phyloP scores from a whole-genome alignment of 768 basidiomycete species.

The Paxillus rubicundulus region DNA sequence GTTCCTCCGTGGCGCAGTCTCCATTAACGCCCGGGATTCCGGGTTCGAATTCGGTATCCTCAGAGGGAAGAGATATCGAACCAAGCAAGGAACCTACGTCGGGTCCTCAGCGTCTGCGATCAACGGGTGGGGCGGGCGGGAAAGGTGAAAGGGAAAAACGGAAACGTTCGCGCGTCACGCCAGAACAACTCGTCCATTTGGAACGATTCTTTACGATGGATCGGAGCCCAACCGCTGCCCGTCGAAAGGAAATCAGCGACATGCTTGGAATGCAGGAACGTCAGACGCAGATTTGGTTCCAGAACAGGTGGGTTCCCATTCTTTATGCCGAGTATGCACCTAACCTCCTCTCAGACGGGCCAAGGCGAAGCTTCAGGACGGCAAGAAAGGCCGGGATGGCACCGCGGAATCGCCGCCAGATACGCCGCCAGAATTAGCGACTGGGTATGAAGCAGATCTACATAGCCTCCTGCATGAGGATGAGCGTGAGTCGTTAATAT shows the following conservation, averaged over 20 bases:
- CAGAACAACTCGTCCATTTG: constrained; percentile 73
- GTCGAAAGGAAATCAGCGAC: constrained; percentile 71
- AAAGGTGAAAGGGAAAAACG: constrained; percentile 53
- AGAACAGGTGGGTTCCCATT: constrained; percentile 54
- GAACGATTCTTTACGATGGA: constrained; percentile 69
- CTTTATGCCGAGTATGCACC: neutral
- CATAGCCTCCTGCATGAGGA: constrained; percentile 71
- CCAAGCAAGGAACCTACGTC: constrained; percentile 32
- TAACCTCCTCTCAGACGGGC: constrained; percentile 55
- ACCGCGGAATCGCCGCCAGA: constrained; percentile 42
- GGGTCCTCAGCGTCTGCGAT: constrained; percentile 35
- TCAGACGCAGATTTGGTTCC: constrained; percentile 90
- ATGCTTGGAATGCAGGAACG: constrained; percentile 80
- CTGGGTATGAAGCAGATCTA: constrained; percentile 57
- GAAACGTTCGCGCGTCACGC: constrained; percentile 76
- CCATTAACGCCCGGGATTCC: constrained; percentile 24
- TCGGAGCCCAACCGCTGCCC: constrained; percentile 67
- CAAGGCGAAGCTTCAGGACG: constrained; percentile 73
- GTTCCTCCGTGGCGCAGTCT: constrained; percentile 28
- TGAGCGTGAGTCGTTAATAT: constrained; percentile 52
- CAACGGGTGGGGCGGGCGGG: constrained; percentile 22
- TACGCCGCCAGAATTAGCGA: constrained; percentile 49
- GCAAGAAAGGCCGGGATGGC: constrained; percentile 44
- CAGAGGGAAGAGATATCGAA: constrained; percentile 30
- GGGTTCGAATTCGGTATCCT: constrained; percentile 23